Evolutionary conservation across 2,329 filamentous ascomycete genomes (phyloP).

Genomic region (Cordyceps fumosorosea): DNA sequence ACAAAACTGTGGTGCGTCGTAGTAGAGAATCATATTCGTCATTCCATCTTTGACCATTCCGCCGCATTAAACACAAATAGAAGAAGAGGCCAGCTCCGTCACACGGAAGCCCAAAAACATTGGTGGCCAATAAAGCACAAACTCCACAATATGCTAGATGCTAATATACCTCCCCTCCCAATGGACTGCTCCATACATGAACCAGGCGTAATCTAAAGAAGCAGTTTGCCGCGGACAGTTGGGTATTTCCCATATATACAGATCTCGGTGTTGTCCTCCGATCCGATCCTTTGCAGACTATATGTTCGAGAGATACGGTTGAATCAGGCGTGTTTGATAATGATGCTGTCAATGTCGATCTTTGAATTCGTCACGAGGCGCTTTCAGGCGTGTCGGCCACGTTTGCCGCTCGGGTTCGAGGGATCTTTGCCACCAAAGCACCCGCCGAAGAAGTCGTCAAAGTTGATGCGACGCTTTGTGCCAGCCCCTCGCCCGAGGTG

Average conservation of each 20-base stretch:
- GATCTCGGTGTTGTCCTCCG: not conserved
- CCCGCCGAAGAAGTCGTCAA: conserved; percentile 69
- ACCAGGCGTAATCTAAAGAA: not conserved
- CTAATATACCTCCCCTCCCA: conserved; percentile 1
- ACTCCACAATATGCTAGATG: conserved; percentile 13
- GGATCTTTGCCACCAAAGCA: conserved; percentile 58
- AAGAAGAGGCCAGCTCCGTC: not conserved
- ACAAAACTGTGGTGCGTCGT: conserved; percentile 5
- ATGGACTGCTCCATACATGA: not conserved
- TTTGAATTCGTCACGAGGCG: not conserved
- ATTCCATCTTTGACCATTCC: not conserved
- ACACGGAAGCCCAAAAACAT: not conserved
- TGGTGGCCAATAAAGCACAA: not conserved
- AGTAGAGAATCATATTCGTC: not conserved
- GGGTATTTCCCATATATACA: not conserved
- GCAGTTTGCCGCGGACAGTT: not conserved
- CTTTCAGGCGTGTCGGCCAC: conserved; percentile 39
- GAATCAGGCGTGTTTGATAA: conserved; percentile 8
- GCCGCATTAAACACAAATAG: not conserved
- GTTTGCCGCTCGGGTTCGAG: conserved; percentile 43
- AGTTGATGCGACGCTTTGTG: conserved; percentile 65
- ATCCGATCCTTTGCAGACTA: not conserved
- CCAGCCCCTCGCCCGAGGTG: conserved; percentile 59
- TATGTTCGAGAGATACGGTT: conserved; percentile 1
- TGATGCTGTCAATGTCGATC: conserved; percentile 10